Base-by-base conservation (phyloP, 2,329 filamentous ascomycete species). In the Zymoseptoria brevis region DNA sequence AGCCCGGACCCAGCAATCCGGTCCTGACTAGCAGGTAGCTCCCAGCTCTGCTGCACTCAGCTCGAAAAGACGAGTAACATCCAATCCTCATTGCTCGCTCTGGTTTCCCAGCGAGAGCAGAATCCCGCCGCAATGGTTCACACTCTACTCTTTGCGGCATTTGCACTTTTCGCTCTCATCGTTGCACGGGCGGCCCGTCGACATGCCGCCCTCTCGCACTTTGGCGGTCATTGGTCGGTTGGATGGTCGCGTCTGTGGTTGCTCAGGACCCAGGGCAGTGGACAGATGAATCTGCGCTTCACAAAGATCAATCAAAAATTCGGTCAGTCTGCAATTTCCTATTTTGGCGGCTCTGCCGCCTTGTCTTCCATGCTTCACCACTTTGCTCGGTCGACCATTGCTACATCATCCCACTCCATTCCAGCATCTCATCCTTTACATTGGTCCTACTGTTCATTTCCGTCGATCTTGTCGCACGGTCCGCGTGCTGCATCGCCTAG, bases 221-320 rank as follows among this genome's bases (percentile, higher is more conserved):
- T 76, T 60, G 69, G 70, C 19, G 75, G 74, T 26, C 74, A 74
- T 56, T 73, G 72, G 68, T 69, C 67, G 1, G 66, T 68, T 19
- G 72, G 71, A 8, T 76, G 72, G 69, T 73, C 72, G 6, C 65
- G 74, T 19, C 55, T 75, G 62, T 75, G 73, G 74, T 68, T 75
- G 48, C 65, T 75, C 21, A 64, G 65, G 19, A 72, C 72, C 26
- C 70, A 72, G 58, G 63, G 65, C 56, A 73, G 71, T 53, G 74
- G 74, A 6, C 64, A 70, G 54, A 75, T 75, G 72, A 69, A 76
- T 62, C 65, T 68, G 56, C 63, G 68, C 30, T 75, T 75, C 61
- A 73, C 70, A 24, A 68, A 66, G 7, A 63, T 75, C 50, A 75
- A 72, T 56, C 63, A 66, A 45, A 68, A 71, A 62, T 71, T 75